Conservation (phyloP, 441 rosid species). For the Biscutella laevigata region DNA sequence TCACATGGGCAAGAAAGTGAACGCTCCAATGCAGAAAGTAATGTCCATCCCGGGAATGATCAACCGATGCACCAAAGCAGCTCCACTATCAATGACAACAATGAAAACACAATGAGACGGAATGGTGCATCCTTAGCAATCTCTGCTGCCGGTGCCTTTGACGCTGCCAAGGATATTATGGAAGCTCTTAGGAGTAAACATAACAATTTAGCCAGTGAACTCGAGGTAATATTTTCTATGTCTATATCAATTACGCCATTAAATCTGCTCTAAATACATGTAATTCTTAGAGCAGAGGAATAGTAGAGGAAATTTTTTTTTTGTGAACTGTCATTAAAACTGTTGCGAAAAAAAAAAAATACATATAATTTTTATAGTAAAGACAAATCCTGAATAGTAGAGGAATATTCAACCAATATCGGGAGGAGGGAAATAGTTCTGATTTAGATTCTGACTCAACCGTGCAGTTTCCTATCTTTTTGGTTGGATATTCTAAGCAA, state of each 20-base stretch:
- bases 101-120: constrained; percentile 61
- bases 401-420: neutral
- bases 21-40: constrained; percentile 50
- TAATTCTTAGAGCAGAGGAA: too few relatives aligned
- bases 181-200: constrained; percentile 97
- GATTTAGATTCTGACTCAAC: neutral
- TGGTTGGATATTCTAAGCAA: constrained; percentile 14
- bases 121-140: constrained; percentile 62
- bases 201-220: constrained; percentile 90
- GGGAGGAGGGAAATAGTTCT: neutral
- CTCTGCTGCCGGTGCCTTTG: constrained; percentile 90
- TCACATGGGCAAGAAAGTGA: constrained; percentile 89
- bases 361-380: neutral
- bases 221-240: constrained; percentile 53
- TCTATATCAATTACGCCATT: neutral
- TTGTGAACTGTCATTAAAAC: too few relatives aligned
- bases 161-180: constrained; percentile 99
- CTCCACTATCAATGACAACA: constrained; percentile 45
- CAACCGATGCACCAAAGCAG: constrained; percentile 72
- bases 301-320: too few relatives aligned
- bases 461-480: neutral
- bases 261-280: neutral
- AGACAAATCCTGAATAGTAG: neutral
- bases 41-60: constrained; percentile 54
- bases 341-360: too few relatives aligned